Base-by-base conservation (phyloP, 208 protist species). In the Acanthamoeba triangularis region DNA sequence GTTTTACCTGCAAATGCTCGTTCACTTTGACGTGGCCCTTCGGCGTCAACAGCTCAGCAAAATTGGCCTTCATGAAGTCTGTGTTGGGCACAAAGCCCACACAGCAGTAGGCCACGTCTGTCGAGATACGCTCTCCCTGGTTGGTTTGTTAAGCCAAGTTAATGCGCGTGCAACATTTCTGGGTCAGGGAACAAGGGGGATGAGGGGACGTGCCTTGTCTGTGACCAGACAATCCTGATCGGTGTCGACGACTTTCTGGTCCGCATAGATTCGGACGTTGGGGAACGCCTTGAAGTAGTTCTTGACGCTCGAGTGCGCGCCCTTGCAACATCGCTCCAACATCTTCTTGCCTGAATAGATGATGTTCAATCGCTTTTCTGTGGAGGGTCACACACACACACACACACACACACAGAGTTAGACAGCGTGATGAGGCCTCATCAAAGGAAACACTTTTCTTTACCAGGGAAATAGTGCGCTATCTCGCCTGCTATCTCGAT, bases 401-500 rank as follows among this genome's bases (percentile, higher is more conserved):
- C 61, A 13, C 20, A 30, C 20, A 16, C 61, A 13, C 20, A 30
- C n/a, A n/a, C n/a, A n/a, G n/a, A n/a, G 54, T 59, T 23, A 59
- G 54, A 25, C 18, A 59, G 54, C 54, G 54, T 74, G 65, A 18
- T 1, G n/a, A 30, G 25, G 65, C 65, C 30, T 33, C 28, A 74
- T 11, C 28, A 16, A 11, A 74, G 33, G 28, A 13, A 13, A 47
- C 41, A 47, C 10, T 13, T 47, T 47, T 47, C 1, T 30, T 90
- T 96, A 18, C 67, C 94, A 33, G 67, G 88, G 20, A 97, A 97
- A 37, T 65, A 52, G 35, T 82, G 72, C 3, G 92, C 96, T 30
- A 97, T 96, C 61, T 97, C 96, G 11, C 94, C 96, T 11, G 96
- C 96, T 1, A 97, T 49, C 37, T 97, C 96, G 0, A 97, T 95